A percentile compares a stretch with the other conserved stretches of the same genome.
These are phyloP conservation scores for Daldinia concentrica DNA, from an alignment of 495 filamentous ascomycete genomes.

Conservation along the genomic window DNA sequence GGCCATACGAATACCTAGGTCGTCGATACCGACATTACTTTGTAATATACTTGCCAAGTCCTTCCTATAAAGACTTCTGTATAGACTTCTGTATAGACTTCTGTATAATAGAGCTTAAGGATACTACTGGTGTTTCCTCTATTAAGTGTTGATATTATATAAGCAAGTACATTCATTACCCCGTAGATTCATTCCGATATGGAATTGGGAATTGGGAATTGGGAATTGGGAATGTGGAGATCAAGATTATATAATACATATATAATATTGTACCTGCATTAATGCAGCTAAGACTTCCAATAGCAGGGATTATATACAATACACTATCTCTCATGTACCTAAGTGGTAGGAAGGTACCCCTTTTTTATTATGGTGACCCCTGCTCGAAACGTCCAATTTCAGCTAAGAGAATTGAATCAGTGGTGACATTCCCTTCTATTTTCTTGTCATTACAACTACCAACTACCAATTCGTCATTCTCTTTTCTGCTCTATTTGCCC, in stretches of 20 bases:
- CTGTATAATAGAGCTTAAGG: too few species aligned
- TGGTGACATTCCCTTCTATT: constrained; percentile 16
- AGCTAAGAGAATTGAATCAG: constrained; percentile 5
- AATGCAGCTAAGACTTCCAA: too few species aligned
- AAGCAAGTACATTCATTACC: too few species aligned
- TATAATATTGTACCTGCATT: neutral
- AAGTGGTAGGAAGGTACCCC: neutral
- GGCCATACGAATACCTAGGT: too few species aligned
- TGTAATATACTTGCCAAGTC: too few species aligned
- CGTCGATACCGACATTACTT: too few species aligned
- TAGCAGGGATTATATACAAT: too few species aligned
- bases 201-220: neutral
- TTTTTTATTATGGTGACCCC: constrained; percentile 13
- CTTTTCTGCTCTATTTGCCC: constrained; percentile 13
- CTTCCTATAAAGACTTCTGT: too few species aligned
- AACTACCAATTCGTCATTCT: constrained; percentile 33
- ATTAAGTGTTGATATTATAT: too few species aligned
- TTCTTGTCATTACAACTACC: constrained; percentile 16
- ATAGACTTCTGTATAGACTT: too few species aligned
- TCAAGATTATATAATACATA: neutral
- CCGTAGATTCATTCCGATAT: neutral
- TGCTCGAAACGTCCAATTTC: constrained; percentile 43
- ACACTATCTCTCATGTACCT: too few species aligned
- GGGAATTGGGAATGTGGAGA: neutral
- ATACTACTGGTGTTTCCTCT: too few species aligned